Evolutionary conservation across 305 asterid genomes (phyloP).

Genomic region (Andrographis paniculata): DNA sequence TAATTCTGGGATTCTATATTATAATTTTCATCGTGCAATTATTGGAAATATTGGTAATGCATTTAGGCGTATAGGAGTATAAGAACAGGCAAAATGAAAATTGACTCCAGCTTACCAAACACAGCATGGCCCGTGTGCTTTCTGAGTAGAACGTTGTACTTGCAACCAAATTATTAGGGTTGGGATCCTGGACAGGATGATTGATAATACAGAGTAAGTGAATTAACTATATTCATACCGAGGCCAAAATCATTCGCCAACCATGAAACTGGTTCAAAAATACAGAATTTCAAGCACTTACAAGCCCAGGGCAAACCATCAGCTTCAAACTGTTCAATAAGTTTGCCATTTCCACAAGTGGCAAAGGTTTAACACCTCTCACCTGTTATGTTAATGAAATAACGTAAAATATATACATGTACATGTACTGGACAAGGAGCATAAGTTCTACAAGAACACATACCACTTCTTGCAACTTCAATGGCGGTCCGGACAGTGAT

Average conservation of each 20-base stretch:
- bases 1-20: too few species aligned
- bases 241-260: constrained; percentile 18
- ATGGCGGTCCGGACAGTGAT: constrained; percentile 96
- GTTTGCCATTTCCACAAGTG: constrained; percentile 76
- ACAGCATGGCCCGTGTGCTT: constrained; percentile 87
- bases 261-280: constrained; percentile 13
- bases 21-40: too few species aligned
- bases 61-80: background rate
- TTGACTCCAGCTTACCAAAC: constrained; percentile 61
- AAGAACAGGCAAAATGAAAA: background rate
- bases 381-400: constrained; percentile 48
- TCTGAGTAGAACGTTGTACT: constrained; percentile 96
- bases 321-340: constrained; percentile 63
- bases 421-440: background rate
- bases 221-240: constrained; percentile 13
- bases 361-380: constrained; percentile 90
- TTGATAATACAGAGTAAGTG: constrained; percentile 11
- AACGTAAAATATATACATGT: background rate
- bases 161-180: constrained; percentile 85
- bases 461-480: constrained; percentile 99
- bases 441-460: constrained; percentile 16
- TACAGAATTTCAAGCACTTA: constrained; percentile 37
- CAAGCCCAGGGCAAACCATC: constrained; percentile 89
- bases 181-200: constrained; percentile 71
- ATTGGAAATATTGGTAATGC: too few species aligned